Conservation (phyloP, 441 rosid species). For the Capsella rubella region DNA sequence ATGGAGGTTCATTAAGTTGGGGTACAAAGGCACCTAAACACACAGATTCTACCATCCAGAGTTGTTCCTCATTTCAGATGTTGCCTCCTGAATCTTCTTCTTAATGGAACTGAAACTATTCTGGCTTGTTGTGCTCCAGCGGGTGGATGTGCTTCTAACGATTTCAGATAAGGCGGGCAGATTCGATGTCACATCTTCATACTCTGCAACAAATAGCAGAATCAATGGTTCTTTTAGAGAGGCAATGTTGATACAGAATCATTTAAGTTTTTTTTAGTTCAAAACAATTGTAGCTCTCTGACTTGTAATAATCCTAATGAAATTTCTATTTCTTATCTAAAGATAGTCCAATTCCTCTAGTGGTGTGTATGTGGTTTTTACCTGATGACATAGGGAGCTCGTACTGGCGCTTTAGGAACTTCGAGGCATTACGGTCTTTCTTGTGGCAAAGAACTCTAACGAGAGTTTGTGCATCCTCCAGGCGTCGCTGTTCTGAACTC, state of each 20-base stretch:
- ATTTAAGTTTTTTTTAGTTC: constrained; percentile 21
- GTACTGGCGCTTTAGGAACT: constrained; percentile 83
- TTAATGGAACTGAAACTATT: constrained; percentile 72
- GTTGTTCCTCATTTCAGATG: constrained; percentile 72
- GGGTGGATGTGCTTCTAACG: constrained; percentile 74
- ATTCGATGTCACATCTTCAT: constrained; percentile 60
- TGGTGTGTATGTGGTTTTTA: constrained; percentile 38
- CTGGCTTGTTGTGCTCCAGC: constrained; percentile 70
- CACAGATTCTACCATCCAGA: constrained; percentile 55
- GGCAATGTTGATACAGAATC: constrained; percentile 24
- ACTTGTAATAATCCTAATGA: constrained; percentile 29
- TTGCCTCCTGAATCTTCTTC: constrained; percentile 87
- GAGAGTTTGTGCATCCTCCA: constrained; percentile 82
- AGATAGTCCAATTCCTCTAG: constrained; percentile 4
- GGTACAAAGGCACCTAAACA: not conserved
- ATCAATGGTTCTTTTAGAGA: constrained; percentile 13
- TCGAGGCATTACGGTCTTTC: constrained; percentile 91
- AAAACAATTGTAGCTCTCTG: constrained; percentile 31
- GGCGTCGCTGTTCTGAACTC: constrained; percentile 56
- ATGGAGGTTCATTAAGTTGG: constrained; percentile 7
- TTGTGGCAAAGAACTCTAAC: constrained; percentile 95
- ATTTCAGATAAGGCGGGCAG: constrained; percentile 73
- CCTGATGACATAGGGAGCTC: constrained; percentile 98
- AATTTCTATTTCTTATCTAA: not conserved
- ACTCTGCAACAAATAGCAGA: constrained; percentile 57